Conservation (phyloP, 148 eudicot genomes). For the Agrostemma githago region DNA sequence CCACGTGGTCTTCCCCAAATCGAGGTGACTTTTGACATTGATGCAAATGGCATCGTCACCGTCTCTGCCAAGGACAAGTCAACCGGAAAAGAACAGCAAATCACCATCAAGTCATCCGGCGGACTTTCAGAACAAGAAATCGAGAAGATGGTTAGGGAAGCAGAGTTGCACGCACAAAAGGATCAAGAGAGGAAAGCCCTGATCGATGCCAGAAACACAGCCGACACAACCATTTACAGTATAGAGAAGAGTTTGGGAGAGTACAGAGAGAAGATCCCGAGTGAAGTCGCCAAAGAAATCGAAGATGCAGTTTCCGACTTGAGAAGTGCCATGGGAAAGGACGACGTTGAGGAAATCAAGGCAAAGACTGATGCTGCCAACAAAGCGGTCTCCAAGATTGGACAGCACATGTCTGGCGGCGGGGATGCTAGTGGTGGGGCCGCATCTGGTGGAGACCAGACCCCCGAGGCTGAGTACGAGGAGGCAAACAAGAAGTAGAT, state of each 20-base stretch:
- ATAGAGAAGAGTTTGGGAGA: conserved; percentile 77
- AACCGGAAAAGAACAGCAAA: conserved; percentile 83
- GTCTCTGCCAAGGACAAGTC: conserved; percentile 97
- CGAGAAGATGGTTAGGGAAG: conserved; percentile 84
- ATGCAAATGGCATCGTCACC: conserved; percentile 92
- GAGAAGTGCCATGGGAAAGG: conserved; percentile 58
- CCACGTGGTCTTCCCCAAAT: conserved; percentile 93
- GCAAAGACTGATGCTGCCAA: conserved; percentile 79
- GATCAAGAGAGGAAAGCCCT: conserved; percentile 81
- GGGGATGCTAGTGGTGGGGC: conserved; percentile 36
- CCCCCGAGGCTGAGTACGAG: conserved; percentile 92
- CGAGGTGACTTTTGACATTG: conserved; percentile 95
- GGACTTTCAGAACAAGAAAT: conserved; percentile 88
- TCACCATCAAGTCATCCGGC: conserved; percentile 85
- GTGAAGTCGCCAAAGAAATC: conserved; percentile 63
- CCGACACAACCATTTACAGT: conserved; percentile 85
- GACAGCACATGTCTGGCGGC: conserved; percentile 73
- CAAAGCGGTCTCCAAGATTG: conserved; percentile 94
- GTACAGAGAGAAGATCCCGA: conserved; percentile 77
- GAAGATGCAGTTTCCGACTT: conserved; percentile 70
- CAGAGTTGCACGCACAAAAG: conserved; percentile 81
- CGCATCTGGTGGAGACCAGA: conserved; percentile 54
- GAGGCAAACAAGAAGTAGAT: conserved; percentile 70
- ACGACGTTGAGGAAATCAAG: conserved; percentile 67
- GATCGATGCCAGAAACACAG: conserved; percentile 69